Percentiles rank a stretch among this genome's conserved stretches.
phyloP scores from a whole-genome alignment of 345 rosid genomes.

The Ailanthus altissimus region DNA sequence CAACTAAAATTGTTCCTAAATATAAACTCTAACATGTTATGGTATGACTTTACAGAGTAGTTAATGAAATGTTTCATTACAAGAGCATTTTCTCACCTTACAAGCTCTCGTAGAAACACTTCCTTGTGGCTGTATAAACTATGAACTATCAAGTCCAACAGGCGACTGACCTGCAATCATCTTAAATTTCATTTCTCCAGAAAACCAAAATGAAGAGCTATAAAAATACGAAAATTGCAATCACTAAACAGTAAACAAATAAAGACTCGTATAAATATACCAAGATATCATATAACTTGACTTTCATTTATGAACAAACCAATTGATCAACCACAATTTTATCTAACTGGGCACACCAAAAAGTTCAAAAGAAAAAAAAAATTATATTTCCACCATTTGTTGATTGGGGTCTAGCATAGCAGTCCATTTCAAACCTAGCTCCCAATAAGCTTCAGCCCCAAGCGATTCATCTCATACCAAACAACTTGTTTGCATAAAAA shows the following conservation, averaged over 20 bases:
- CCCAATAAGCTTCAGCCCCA: neutral
- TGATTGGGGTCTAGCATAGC: neutral
- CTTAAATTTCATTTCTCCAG: slow-evolving; percentile 9
- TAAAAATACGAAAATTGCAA: neutral
- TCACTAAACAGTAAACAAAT: too few species aligned
- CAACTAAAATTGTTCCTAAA: neutral
- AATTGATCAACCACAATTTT: neutral
- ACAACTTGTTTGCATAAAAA: neutral
- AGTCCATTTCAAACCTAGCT: neutral
- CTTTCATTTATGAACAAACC: slow-evolving; percentile 1
- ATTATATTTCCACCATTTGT: neutral
- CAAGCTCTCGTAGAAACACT: slow-evolving; percentile 89
- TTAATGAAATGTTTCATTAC: neutral
- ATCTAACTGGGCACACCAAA: slow-evolving; percentile 1
- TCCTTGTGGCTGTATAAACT: slow-evolving; percentile 83
- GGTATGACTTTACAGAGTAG: neutral
- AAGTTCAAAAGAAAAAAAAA: neutral
- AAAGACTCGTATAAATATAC: neutral
- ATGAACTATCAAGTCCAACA: slow-evolving; percentile 82
- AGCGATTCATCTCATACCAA: neutral
- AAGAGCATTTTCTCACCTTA: slow-evolving; percentile 57
- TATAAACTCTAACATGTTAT: neutral
- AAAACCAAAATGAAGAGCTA: neutral
- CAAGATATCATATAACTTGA: neutral
- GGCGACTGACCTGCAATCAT: slow-evolving; percentile 75